Conservation (phyloP, 2,329 filamentous ascomycete genomes). For the Talaromyces sp. region DNA sequence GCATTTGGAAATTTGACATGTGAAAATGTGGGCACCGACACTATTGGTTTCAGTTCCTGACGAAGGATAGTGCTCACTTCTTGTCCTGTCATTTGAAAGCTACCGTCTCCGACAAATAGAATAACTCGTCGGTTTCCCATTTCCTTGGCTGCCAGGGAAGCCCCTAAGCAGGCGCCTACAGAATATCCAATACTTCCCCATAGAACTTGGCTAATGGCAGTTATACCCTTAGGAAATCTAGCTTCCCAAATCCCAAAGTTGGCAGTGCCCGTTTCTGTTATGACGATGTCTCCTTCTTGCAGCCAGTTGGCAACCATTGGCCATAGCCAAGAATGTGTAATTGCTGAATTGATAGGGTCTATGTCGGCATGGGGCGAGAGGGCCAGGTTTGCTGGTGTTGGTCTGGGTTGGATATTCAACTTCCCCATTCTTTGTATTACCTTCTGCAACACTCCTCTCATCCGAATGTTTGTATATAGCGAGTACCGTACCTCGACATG, state of each 20-base stretch:
- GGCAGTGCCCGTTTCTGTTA: constrained; percentile 55
- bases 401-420: constrained; percentile 50
- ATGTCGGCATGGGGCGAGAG: constrained; percentile 32
- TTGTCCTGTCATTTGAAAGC: constrained; percentile 61
- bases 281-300: constrained; percentile 48
- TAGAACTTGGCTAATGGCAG: constrained; percentile 47
- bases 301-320: constrained; percentile 43
- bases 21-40: too few relatives aligned
- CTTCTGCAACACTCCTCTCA: constrained; percentile 71
- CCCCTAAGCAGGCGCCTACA: constrained; percentile 52
- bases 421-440: constrained; percentile 54
- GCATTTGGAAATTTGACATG: constrained; percentile 47
- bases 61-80: constrained; percentile 59
- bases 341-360: constrained; percentile 26
- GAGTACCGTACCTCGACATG: constrained; percentile 70
- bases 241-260: constrained; percentile 50
- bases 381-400: constrained; percentile 47
- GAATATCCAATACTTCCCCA: constrained; percentile 59
- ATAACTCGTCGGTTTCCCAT: constrained; percentile 42
- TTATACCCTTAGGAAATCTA: constrained; percentile 44
- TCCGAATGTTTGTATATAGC: constrained; percentile 69
- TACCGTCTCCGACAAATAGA: constrained; percentile 58
- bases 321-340: constrained; percentile 48
- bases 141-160: constrained; percentile 45
- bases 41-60: constrained; percentile 61